Base-by-base conservation (phyloP, 2,329 filamentous ascomycete genomes). In the Lachnellula arida region DNA sequence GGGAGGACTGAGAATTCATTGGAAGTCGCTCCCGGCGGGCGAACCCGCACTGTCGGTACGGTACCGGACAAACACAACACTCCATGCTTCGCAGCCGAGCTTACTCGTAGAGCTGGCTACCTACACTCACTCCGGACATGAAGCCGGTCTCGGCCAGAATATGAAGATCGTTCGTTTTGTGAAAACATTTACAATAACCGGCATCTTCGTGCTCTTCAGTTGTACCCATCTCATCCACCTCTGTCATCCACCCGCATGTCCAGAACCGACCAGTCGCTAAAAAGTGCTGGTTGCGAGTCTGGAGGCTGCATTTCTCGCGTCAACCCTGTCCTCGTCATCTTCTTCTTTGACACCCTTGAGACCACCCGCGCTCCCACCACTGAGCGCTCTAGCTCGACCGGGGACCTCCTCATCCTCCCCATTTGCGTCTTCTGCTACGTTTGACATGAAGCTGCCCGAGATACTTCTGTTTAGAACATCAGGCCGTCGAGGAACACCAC, bases 261-360 rank as follows among this genome's bases (percentile, higher is more conserved):
- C 9, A 4, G n/a, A 9, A 22, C 14, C 17, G 23, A n/a, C 22
- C 43, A 46, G 42, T 17, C 17, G 42, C 48, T 43, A 56, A 37
- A 59, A 54, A 17, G 93, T 97, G 77, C 92, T 97, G 63, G 91
- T 89, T 48, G 93, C 94, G 75, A 99, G 77, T 69, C 94, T 83
- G 74, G 90, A 96, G 37, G 94, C 94, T 52, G 94, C 94, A 75
- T 97, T 99, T 72, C 89, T 85, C 43, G 94, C 94, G 79, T 99
- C 94, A 57, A 99, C 85, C 53, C 92, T 82, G 73, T 99, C 94
- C 67, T 96, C 91, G 67, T 97, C 89, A 62, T 91, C 93, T 68
- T 95, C 90, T 68, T 93, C 89, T 59, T 80, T 78, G 49, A 88
- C 72, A 22, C 82, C 82, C 56, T 79, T 76, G 63, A 89, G 71